Evolutionary conservation across 2,329 filamentous ascomycete species (phyloP).

Genomic region (Pseudocercospora macadamiae): DNA sequence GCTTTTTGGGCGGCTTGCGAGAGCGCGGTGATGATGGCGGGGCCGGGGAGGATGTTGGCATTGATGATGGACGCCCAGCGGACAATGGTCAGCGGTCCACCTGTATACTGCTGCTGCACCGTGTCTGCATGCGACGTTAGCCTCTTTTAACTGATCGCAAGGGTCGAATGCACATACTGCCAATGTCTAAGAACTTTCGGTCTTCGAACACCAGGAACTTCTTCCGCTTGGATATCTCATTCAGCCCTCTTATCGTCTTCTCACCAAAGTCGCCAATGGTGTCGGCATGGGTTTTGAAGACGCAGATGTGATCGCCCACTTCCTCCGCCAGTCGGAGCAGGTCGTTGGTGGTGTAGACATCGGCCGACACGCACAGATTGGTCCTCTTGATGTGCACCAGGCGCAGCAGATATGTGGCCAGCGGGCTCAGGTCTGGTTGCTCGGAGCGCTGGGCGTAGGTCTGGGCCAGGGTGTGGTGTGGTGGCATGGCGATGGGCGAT

Average conservation of each 20-base stretch:
- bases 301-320: slow-evolving; percentile 62
- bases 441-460: slow-evolving; percentile 51
- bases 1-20: slow-evolving; percentile 52
- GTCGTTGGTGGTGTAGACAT: slow-evolving; percentile 59
- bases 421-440: slow-evolving; percentile 46
- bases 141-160: no score
- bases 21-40: slow-evolving; percentile 55
- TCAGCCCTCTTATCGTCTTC: slow-evolving; percentile 54
- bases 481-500: slow-evolving; percentile 25
- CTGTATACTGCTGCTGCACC: slow-evolving; percentile 58
- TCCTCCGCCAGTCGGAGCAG: slow-evolving; percentile 60
- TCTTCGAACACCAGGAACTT: slow-evolving; percentile 59
- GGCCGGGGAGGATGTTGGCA: slow-evolving; percentile 56
- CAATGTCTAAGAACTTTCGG: slow-evolving; percentile 60
- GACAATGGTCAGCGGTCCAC: slow-evolving; percentile 54
- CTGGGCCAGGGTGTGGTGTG: slow-evolving; percentile 46
- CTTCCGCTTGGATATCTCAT: slow-evolving; percentile 53
- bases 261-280: slow-evolving; percentile 64
- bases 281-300: slow-evolving; percentile 65
- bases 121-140: slow-evolving; percentile 44
- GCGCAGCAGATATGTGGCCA: slow-evolving; percentile 53
- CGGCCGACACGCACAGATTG: slow-evolving; percentile 60
- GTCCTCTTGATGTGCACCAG: slow-evolving; percentile 55
- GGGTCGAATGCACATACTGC: slow-evolving; percentile 45
- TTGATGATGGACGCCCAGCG: slow-evolving; percentile 58